Base-by-base conservation (phyloP, 495 filamentous ascomycete species). In the Sphaerosporella brunnea region DNA sequence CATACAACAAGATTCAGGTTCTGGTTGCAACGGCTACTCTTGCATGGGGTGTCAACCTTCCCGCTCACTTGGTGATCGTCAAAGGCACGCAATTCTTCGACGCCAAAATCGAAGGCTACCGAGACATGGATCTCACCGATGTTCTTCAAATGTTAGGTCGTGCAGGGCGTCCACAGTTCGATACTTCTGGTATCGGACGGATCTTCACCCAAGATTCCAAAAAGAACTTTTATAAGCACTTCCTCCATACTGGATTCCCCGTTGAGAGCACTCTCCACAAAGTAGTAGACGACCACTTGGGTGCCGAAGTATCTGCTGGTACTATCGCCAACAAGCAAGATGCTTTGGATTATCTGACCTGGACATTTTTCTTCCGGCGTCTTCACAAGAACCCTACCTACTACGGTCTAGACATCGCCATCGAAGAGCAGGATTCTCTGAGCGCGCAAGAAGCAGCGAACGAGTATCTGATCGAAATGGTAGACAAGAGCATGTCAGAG, bases 201-300 rank as follows among this genome's bases (percentile, higher is more conserved):
- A 96, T 99, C 53, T 93, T 96, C 64, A 96, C 92, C 0, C 86
- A 99, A 57, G 88, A 96, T 49, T 67, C 86, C 9, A 99, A 96
- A 69, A 99, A 99, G 64, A 83, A 84, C n/a, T 99, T 96, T 65
- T 99, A 99, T 66, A 99, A 96, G 68, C 87, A 99, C 66, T 99
- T 99, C 61, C 62, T 99, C 37, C 90, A 99, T 59, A 96, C 92
- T 9, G 90, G 90, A 2, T 99, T 99, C 64, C 90, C 90, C 0
- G 90, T 99, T 20, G 90, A 99, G 62, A 94, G 86, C 5, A 85
- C 85, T 2, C 68, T 99, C 16, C 90, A 99, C 66, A 93, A 90
- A 19, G 90, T 94, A 1, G 69, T 96, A 2, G 90, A 95, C 63
- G 93, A 99, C 68, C 90, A 99, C 69, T 70, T 99, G 60, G 84